Evolutionary conservation across 441 rosid species (phyloP), one percentile per base, ranked within the genome.

Genomic region (Gossypium aridum): DNA sequence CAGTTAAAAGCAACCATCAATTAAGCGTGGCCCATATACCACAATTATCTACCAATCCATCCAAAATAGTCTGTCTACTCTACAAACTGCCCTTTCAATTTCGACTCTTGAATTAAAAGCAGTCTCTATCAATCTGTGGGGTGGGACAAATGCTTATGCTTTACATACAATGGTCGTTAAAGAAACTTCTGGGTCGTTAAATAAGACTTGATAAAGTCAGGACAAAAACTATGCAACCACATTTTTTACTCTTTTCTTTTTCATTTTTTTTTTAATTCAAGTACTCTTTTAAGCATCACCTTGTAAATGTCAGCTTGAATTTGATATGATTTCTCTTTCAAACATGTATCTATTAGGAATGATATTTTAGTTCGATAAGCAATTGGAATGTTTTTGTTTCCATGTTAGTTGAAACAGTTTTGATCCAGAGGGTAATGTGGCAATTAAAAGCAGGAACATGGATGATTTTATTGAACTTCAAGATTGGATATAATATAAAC

Each of bases 71-170:
- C 53, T 17, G 78, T 57, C 68, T 19, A 20, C 13, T 70, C 54
- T 49, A 43, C 47, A 20, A 71, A 76, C 70, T 28, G 80, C 64
- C 75, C 16, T 56, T 72, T 61, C 74, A 9, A 62, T 34, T 22
- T 37, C 64, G 78, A 72, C 78, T 83, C 75, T 63, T 74, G 37
- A 26, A 31, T 67, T 71, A 43, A 65, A 31, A 20, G 57, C 76
- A 53, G 80, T 79, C 77, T 31, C 16, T 77, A 55, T 81, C 80
- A 57, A n/a, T 45, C 61, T 25, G 22, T 60, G 76, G 62, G 16
- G 59, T 76, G 9, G 75, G 76, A 28, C 61, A 22, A 34, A 4
- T 49, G 28, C 74, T 71, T 77, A 43, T 43, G 47, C 47, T 43
- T 9, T 43, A 43, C 47, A 43, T 78, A 43, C 65, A 6, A 64